Conservation (phyloP, 768 basidiomycete species). For the Rhizopogon vulgaris region DNA sequence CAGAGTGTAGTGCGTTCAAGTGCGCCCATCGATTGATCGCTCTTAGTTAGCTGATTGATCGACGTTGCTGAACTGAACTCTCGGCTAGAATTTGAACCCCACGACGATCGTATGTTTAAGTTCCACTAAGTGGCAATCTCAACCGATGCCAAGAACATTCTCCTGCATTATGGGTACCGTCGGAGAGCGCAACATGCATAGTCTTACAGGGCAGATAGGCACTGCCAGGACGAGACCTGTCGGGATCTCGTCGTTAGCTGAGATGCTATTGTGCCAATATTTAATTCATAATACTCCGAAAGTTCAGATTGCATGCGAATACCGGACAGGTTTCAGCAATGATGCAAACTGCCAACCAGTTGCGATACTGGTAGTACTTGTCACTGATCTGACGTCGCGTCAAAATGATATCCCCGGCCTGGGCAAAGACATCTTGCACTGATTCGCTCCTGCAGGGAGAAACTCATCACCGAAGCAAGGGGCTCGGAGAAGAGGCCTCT, state of each 20-base stretch:
- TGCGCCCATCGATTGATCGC: neutral
- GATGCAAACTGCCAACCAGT: neutral
- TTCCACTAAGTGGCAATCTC: neutral
- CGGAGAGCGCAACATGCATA: neutral
- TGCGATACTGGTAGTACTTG: neutral
- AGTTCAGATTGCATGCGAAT: neutral
- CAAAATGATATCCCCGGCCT: neutral
- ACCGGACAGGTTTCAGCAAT: neutral
- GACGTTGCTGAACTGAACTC: neutral
- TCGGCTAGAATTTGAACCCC: slow-evolving; percentile 1
- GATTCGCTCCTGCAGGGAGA: neutral
- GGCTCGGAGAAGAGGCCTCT: neutral
- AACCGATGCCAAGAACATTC: neutral
- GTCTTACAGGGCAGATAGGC: neutral
- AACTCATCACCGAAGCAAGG: neutral
- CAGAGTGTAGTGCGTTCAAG: neutral
- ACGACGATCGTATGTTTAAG: slow-evolving; percentile 2
- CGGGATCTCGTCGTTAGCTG: slow-evolving; percentile 5
- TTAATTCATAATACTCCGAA: neutral
- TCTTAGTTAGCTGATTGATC: neutral
- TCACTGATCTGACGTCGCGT: neutral
- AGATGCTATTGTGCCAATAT: neutral
- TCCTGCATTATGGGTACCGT: neutral
- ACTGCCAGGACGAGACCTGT: neutral
- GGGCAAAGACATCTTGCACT: neutral